phyloP scores from a whole-genome alignment of 2,329 filamentous ascomycete genomes.

The Nothophoma quercina region DNA sequence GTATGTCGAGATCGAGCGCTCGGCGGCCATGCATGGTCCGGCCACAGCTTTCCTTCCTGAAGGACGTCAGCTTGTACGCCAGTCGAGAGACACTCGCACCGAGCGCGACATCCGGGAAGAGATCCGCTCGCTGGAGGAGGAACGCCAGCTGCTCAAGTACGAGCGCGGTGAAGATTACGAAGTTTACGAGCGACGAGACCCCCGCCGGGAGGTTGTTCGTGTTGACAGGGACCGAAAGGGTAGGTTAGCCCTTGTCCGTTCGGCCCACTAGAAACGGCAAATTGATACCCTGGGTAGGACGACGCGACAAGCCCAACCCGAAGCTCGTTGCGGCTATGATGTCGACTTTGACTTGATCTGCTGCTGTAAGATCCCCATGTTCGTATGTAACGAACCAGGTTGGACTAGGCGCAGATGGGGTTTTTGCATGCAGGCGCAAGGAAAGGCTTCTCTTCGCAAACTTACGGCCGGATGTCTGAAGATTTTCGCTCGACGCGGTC shows the following conservation, averaged over 20 bases:
- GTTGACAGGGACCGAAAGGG: conserved; percentile 93
- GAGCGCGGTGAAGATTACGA: conserved; percentile 68
- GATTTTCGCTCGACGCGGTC: background rate
- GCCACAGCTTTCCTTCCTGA: conserved; percentile 60
- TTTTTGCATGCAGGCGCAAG: background rate
- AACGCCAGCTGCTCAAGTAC: conserved; percentile 65
- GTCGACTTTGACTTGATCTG: conserved; percentile 49
- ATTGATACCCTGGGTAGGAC: conserved; percentile 49
- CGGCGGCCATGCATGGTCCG: conserved; percentile 56
- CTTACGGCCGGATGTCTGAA: conserved; percentile 12
- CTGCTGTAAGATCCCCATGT: background rate
- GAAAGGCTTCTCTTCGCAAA: background rate
- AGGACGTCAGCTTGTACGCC: conserved; percentile 27
- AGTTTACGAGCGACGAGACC: conserved; percentile 65
- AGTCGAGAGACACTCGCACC: conserved; percentile 37
- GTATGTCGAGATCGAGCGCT: conserved; percentile 55
- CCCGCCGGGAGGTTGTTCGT: conserved; percentile 64
- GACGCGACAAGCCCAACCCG: conserved; percentile 49
- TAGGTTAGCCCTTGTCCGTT: conserved; percentile 89
- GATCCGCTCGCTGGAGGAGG: conserved; percentile 73
- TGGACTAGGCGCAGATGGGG: background rate
- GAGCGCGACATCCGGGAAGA: conserved; percentile 75
- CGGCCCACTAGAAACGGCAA: conserved; percentile 61
- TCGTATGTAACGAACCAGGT: background rate
- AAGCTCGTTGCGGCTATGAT: conserved; percentile 56